Evolutionary conservation across 1,139 yeast genomes (phyloP), one percentile per base, ranked within the genome.

Genomic region (Starmera stellimalicola): DNA sequence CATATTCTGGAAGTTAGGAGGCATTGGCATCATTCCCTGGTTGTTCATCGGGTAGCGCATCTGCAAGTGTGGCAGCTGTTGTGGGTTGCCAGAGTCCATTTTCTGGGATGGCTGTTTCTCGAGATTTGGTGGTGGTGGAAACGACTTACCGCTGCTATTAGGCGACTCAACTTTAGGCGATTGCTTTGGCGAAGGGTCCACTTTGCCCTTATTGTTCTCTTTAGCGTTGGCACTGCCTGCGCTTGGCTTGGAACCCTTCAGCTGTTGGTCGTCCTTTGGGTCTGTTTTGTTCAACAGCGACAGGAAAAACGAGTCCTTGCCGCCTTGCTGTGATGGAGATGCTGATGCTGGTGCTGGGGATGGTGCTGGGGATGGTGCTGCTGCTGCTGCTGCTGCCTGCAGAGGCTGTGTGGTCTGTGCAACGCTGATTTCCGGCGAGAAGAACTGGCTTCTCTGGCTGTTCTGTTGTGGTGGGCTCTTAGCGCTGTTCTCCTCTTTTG

Each of bases 301-400:
- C 60, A 68, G 61, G 51, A 74, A 72, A 42, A 74, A 74, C 6
- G 69, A 57, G 39, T 72, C 77, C 43, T 70, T 69, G 18, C 51
- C 47, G 18, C 42, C 46, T 6, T 33, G 37, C 14, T 11, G 33
- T 20, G 24, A 14, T 16, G 11, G 29, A 27, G 19, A 7, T 16
- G 20, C 15, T 16, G 11, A 16, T 5, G 14, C 29, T 8, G 18
- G 16, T 11, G 35, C 14, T 24, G 32, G 26, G 14, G 16, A 18
- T 27, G 18, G 25, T 6, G 15, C 23, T 20, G 8, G 23, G 5
- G 15, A 14, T 24, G 15, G 7, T 14, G 24, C 24, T 5, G 6
- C 24, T 11, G 6, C 24, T 11, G 6, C 7, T 5, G 24, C 24
- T 11, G 12, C 12, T 22, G 24, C 10, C 10, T 34, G 33, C n/a